Base-by-base conservation (phyloP, 2,329 filamentous ascomycete genomes). In the Lojkania enalia region DNA sequence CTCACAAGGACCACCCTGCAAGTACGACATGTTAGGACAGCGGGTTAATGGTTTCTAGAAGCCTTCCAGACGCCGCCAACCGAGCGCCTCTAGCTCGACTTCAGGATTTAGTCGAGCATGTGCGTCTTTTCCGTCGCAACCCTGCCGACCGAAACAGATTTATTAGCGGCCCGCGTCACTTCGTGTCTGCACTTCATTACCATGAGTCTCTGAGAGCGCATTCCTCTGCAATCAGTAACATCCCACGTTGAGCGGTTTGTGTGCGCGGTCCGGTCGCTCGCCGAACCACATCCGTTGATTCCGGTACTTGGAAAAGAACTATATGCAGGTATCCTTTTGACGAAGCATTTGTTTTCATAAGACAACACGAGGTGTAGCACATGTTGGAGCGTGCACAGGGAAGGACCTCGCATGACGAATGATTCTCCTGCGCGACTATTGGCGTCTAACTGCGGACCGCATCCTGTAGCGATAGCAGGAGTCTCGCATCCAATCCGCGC, bases 391-490 rank as follows among this genome's bases (percentile, higher is more conserved):
- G 27, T 31, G 30, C 29, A 25, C 49, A 51, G 45, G 51, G 51
- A 44, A 47, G 23, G 48, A 30, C 44, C 46, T 49, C 48, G 51
- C 54, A 47, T 35, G 42, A 42, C 37, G 39, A 42, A 45, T 45
- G 15, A 45, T 49, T 31, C 30, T 39, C 15, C 39, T 16, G 7
- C 16, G 19, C 33, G 29, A 27, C 33, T 21, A 46, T 39, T 48
- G 41, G 46, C 35, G 35, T 46, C 37, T 16, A 40, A 18, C 33
- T 33, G 14, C 35, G 41, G 14, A 20, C 31, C 12, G 29, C 7
- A 5, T 27, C 20, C 15, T 32, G 32, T 38, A 6, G 21, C 35
- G 30, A 23, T 41, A 31, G 37, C 25, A 20, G 35, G 20, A 9
- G 20, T 23, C 16, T 6, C 33, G 29, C 15, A 18, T 14, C 16